These are phyloP conservation scores for Cyclotella sp. DNA, from an alignment of 108 stramenopile species.

Conservation along the genomic window DNA sequence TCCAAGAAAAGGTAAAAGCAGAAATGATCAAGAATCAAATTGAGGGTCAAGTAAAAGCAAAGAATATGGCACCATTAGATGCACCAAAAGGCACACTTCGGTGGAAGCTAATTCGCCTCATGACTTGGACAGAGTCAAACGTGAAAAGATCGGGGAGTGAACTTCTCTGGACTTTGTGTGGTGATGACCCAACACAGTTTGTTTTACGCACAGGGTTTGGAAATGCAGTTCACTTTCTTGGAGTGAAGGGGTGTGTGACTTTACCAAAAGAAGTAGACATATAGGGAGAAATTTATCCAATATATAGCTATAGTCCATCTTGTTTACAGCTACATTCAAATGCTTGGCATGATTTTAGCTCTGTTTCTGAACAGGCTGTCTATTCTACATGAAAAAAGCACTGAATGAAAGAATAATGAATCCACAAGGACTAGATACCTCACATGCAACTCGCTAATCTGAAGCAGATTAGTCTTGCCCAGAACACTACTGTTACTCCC, in stretches of 20 bases:
- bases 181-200: slow-evolving; percentile 71
- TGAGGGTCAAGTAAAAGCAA: slow-evolving; percentile 37
- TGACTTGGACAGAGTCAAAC: slow-evolving; percentile 81
- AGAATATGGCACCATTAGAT: slow-evolving; percentile 84
- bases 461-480: not conserved
- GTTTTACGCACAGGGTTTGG: slow-evolving; percentile 80
- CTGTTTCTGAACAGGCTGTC: no score
- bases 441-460: no score
- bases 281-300: not conserved
- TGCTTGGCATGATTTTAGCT: no score
- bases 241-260: slow-evolving; percentile 72
- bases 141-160: slow-evolving; percentile 81
- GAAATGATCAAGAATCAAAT: slow-evolving; percentile 44
- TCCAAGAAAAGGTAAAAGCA: slow-evolving; percentile 20
- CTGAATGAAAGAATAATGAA: no score
- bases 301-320: not conserved
- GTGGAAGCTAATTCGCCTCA: slow-evolving; percentile 68
- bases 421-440: no score
- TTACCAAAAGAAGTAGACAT: slow-evolving; percentile 56
- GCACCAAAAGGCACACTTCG: slow-evolving; percentile 79
- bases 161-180: slow-evolving; percentile 83
- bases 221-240: slow-evolving; percentile 81
- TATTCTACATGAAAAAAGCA: no score
- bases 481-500: no score
- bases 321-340: not conserved